Evolutionary conservation across 164 flowering plant genomes (phyloP).

Genomic region (Chimonanthus praecox): DNA sequence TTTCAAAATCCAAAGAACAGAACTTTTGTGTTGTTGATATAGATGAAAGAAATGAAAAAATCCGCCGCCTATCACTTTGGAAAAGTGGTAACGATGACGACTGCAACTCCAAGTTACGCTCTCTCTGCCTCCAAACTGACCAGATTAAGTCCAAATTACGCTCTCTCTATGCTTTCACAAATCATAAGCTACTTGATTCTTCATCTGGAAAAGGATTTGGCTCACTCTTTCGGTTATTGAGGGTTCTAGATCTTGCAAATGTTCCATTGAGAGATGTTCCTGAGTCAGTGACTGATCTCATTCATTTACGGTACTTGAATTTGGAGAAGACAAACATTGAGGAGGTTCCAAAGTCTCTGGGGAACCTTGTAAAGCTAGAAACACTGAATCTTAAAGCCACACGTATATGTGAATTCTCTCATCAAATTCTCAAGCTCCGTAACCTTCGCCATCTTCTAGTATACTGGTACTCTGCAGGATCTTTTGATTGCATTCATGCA

Average conservation of each 20-base stretch:
- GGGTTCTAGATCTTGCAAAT: constrained; percentile 5
- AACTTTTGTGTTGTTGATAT: neutral
- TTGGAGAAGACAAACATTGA: constrained; percentile 8
- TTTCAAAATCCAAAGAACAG: constrained; percentile 5
- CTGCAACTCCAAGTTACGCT: neutral
- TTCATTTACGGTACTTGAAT: constrained; percentile 6
- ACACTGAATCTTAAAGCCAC: constrained; percentile 8
- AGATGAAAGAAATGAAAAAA: constrained; percentile 2
- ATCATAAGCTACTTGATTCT: too few species aligned
- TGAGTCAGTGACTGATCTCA: neutral
- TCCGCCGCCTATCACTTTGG: constrained; percentile 23
- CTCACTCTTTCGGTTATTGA: neutral
- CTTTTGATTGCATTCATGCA: neutral
- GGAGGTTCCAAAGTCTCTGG: constrained; percentile 7
- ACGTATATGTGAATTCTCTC: constrained; percentile 7
- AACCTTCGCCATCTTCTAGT: constrained; percentile 8
- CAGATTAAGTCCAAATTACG: neutral
- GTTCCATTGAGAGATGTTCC: constrained; percentile 2
- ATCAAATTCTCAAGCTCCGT: constrained; percentile 6
- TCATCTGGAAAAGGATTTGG: neutral
- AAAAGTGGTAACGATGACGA: neutral
- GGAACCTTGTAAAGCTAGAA: constrained; percentile 6
- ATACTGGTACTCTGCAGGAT: neutral
- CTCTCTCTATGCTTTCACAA: neutral
- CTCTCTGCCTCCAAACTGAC: neutral